Conservation (phyloP, 495 filamentous ascomycete species). For the Aspergillus coremiiformis region DNA sequence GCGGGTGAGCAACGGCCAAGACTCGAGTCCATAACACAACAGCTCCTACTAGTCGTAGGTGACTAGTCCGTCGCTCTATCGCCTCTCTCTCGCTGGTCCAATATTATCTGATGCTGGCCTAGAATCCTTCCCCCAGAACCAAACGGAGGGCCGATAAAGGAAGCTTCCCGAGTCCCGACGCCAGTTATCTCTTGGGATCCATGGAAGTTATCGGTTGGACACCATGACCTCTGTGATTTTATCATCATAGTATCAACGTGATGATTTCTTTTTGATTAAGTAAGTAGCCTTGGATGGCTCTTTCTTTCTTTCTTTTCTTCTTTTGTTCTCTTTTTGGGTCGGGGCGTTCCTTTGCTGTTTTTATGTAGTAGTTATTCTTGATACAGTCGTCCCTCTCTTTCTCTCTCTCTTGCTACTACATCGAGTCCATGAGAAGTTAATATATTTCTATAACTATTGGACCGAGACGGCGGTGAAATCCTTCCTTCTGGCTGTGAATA, state of each 20-base stretch:
- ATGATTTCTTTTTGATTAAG: background rate
- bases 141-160: background rate
- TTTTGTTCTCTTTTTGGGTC: background rate
- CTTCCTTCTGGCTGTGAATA: background rate
- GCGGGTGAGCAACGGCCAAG: background rate
- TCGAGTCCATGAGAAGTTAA: background rate
- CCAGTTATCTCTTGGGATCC: background rate
- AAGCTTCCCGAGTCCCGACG: background rate
- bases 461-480: background rate
- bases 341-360: no score
- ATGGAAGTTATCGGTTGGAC: background rate
- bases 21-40: background rate
- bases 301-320: background rate
- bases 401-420: background rate
- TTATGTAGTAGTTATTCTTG: background rate
- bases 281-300: background rate
- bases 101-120: background rate
- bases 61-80: constrained; percentile 3
- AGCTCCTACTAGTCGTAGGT: background rate
- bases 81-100: constrained; percentile 6
- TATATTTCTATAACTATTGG: background rate
- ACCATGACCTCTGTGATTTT: background rate
- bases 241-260: background rate
- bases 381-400: background rate
- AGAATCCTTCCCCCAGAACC: background rate